Base-by-base conservation (phyloP, 108 stramenopile genomes). In the Skeletonema marinoi region DNA sequence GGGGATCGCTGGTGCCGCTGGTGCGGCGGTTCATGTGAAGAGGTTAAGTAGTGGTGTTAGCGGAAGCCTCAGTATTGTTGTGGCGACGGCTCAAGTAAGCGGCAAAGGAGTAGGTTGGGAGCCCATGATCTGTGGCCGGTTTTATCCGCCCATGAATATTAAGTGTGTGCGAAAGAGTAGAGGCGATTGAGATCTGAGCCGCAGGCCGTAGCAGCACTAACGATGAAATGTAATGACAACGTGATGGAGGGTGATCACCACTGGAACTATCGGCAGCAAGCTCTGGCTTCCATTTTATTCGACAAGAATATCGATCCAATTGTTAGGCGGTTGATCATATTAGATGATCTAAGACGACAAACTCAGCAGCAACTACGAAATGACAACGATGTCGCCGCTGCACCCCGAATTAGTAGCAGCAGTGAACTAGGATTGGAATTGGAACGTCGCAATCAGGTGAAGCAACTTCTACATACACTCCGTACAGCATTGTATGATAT, bases 221-320 rank as follows among this genome's bases (percentile, higher is more conserved):
- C 11, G 1, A 46, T 10, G 44, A 46, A 6, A 46, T 25, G 25
- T 0, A 25, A 25, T 25, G 25, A 25, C 25, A 25, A 25, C 25
- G 25, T 25, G 16, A 19, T 19, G 50, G 44, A 46, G 16, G 16
- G 2, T 11, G 11, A 46, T 46, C 54, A 56, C 25, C 54, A 25
- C 25, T 56, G 54, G 54, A 25, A 56, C 25, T 10, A 56, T 56
- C 54, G 25, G 33, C 73, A 73, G 17, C 30, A 32, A 51, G 19
- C 35, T 6, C 19, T 73, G 10, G 73, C 73, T 14, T 61, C 62
- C 21, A 46, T 48, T 10, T 16, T 73, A 33, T 51, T 73, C 19
- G 73, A 73, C 30, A 29, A 39, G 32, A 41, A 32, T 11, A 48
- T 65, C 31, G 32, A 50, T 65, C 73, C 73, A 32, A 32, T 73